Base-by-base conservation (phyloP, 805 yeast species). In the Candida mattraensis region DNA sequence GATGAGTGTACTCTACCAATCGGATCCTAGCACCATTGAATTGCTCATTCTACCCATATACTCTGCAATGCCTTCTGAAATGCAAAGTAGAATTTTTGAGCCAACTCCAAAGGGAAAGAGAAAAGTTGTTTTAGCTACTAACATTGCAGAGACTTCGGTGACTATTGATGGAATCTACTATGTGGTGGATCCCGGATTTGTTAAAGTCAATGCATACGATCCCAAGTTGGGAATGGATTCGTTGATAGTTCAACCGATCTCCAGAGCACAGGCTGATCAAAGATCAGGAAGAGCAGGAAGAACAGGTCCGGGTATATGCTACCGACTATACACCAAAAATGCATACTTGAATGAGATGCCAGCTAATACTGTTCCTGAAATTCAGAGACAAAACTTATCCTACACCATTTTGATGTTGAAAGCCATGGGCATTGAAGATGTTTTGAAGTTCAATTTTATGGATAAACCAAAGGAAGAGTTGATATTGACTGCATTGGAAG, bases 251-350 rank as follows among this genome's bases (percentile, higher is more conserved):
- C 73, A 81, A 11, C 95, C 96, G 1, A 87, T 93, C 30, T 91
- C 98, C 0, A 84, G 85, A 50, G 98, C 99, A 0, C 95, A 89
- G 55, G 97, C 98, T 0, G 85, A 85, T 48, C 99, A 93, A 63
- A 73, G 99, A 55, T 77, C 95, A 29, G 99, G 99, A 37, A 76
- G 99, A 56, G 99, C 99, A 0, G 99, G 99, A 30, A 83, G 99
- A 67, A 87, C 95, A 0, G 94, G 94, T 0, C 96, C 97, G 0
- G 99, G 99, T 2, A 82, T 86, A 48, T 94, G 99, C 55, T 93
- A 80, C 54, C 66, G 99, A 38, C 64, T 93, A n/a, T 93, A 84
- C 58, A 89, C 98, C 0, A 89, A 87, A 52, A 66, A 77, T 40
- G 89, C 96, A 0, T 89, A 70, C 58, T 65, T 73, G 39, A 72